Base-by-base conservation (phyloP, 805 yeast species). In the Ogataea nonfermentans region DNA sequence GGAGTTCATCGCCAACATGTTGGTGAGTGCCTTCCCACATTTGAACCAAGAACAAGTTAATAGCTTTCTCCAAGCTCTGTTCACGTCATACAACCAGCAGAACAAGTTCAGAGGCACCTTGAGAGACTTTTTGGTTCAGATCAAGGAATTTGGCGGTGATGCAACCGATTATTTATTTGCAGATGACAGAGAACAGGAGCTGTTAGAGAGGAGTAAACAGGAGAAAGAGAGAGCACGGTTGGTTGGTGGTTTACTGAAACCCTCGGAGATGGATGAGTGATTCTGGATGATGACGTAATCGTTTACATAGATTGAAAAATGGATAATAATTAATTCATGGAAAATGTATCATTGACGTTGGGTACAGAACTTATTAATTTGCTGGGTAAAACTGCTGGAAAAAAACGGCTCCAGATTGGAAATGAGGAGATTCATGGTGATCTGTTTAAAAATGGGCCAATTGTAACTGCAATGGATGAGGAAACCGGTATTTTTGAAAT, bases 51-150 rank as follows among this genome's bases (percentile, higher is more conserved):
- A 81, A 31, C 98, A 93, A 68, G 79, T 93, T 41, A 71, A 81
- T 33, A 84, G 77, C 51, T 93, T 93, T 66, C 74, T 93, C 44
- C 74, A 76, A 51, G 95, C 89, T 5, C 73, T 93, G 59, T 76
- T 85, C 26, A 63, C 76, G 11, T 80, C 82, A 38, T 87, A 87
- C 58, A 79, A 75, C 43, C 93, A 87, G 55, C 81, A 80, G 44
- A 61, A 63, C 47, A 84, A 79, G 59, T 93, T 93, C 70, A 81
- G 79, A 64, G 87, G 87, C 37, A 82, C 84, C 9, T 71, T 93
- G 53, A 82, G 98, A 65, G 99, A 93, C 66, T 93, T 93, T 77
- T 74, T 93, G 61, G 95, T 93, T 29, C 98, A 93, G 69, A 86
- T 91, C 63, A 90, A 89, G 66, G 95, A 91, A 66, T 79, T 76